Base-by-base conservation (phyloP, 176 grass and related monocot species). In the Ananas comosus region DNA sequence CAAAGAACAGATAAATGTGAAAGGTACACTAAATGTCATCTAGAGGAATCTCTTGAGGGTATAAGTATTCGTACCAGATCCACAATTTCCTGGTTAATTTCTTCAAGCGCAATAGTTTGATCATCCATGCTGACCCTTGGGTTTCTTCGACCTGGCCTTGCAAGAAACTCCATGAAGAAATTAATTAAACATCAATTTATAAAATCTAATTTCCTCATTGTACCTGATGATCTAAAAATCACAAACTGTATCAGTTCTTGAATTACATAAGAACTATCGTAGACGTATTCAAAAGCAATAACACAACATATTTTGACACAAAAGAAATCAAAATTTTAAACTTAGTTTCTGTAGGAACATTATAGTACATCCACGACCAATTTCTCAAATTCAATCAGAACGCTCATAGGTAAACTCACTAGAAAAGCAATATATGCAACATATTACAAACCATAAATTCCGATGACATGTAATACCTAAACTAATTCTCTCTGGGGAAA, bases 51-150 rank as follows among this genome's bases (percentile, higher is more conserved):
- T 1, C 13, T 0, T 67, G n/a, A 42, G 16, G 25, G 24, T 67
- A 14, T 18, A 42, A n/a, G 21, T n/a, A 13, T 16, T 19, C 49
- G 16, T 69, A 87, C 80, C 85, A 87, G 77, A 64, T 87, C 80
- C 50, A 87, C 80, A 64, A 77, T 87, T 72, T 87, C 85, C 56
- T 83, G 76, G 77, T 52, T 83, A 74, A 83, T 68, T 53, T 70
- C 79, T 63, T 86, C 84, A 75, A 86, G 69, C 50, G 51, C 72
- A 25, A 67, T 64, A 25, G 48, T 61, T 22, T 65, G 68, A 22
- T 48, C 14, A 51, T 78, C 79, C 65, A 74, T 78, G 12, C 9
- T 18, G 25, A 1, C 13, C 64, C 24, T 67, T 29, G 9, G 64
- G 29, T 48, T 16, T 29, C 29, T 67, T 48, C 29, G 42, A 21